Conservation (phyloP, 352 stramenopile species). For the Phytophthora fragariae region DNA sequence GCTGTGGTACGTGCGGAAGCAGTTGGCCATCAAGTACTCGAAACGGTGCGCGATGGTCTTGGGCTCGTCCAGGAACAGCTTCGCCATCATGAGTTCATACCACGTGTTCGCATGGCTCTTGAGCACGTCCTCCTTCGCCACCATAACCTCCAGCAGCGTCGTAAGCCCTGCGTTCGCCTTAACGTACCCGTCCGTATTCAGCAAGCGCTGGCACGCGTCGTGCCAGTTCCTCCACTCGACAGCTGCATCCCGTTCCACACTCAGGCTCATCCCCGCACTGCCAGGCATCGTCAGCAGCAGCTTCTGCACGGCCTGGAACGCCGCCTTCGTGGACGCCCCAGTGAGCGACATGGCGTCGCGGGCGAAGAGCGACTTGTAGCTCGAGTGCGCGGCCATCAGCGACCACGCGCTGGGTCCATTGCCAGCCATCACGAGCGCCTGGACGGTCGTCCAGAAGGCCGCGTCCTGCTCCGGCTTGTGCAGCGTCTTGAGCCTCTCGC, state of each 20-base stretch:
- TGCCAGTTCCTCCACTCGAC: slow-evolving; percentile 71
- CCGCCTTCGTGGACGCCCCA: slow-evolving; percentile 48
- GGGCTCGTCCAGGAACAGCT: slow-evolving; percentile 75
- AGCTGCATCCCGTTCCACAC: slow-evolving; percentile 21
- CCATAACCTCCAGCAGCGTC: slow-evolving; percentile 66
- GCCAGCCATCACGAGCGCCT: slow-evolving; percentile 62
- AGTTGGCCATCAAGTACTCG: slow-evolving; percentile 84
- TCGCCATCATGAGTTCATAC: slow-evolving; percentile 87
- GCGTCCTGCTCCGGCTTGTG: slow-evolving; percentile 50
- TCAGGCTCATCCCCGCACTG: background rate
- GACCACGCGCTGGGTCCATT: slow-evolving; percentile 62
- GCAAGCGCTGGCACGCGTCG: slow-evolving; percentile 64
- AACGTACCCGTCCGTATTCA: slow-evolving; percentile 62
- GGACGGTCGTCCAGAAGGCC: slow-evolving; percentile 74
- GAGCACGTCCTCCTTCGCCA: slow-evolving; percentile 56
- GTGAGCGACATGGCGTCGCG: slow-evolving; percentile 52
- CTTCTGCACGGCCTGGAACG: slow-evolving; percentile 68
- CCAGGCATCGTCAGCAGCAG: slow-evolving; percentile 78
- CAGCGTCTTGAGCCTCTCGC: slow-evolving; percentile 47
- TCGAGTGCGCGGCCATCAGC: slow-evolving; percentile 66
- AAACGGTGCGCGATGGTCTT: slow-evolving; percentile 80
- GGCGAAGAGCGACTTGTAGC: slow-evolving; percentile 58
- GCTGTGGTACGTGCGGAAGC: slow-evolving; percentile 58
- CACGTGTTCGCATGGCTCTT: slow-evolving; percentile 54
- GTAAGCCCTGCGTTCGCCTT: slow-evolving; percentile 56